Conservation (phyloP, 2,329 filamentous ascomycete genomes). For the Neocatenulostroma microsporum region DNA sequence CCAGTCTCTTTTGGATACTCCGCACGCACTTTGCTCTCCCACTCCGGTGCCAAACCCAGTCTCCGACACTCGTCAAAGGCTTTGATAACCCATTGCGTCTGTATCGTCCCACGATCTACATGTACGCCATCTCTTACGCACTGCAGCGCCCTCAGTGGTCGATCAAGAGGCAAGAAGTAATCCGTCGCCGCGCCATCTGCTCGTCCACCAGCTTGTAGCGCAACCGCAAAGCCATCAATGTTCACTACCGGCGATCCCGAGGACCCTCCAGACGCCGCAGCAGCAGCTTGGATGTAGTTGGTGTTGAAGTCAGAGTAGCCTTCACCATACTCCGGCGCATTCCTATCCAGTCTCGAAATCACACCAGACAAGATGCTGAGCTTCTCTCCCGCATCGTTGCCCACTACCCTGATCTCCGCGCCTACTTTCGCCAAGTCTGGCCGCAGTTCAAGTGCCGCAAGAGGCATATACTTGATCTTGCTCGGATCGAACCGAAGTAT, state of each 20-base stretch:
- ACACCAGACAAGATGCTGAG: constrained; percentile 96
- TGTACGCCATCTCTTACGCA: constrained; percentile 70
- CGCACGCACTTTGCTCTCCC: constrained; percentile 77
- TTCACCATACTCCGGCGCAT: constrained; percentile 95
- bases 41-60: constrained; percentile 72
- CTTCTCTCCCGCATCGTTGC: constrained; percentile 98
- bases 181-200: constrained; percentile 94
- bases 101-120: constrained; percentile 86
- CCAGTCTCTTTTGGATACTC: constrained; percentile 88
- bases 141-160: constrained; percentile 76
- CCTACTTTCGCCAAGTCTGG: constrained; percentile 84
- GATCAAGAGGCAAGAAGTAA: constrained; percentile 91
- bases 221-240: constrained; percentile 84
- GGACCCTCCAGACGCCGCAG: constrained; percentile 90
- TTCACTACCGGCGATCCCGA: constrained; percentile 98
- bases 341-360: constrained; percentile 89
- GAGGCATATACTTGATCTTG: constrained; percentile 93
- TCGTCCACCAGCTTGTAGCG: constrained; percentile 86
- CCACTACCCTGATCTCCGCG: constrained; percentile 90
- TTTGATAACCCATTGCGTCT: constrained; percentile 94
- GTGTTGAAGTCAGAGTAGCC: constrained; percentile 97
- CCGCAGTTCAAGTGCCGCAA: constrained; percentile 69
- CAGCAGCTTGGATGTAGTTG: constrained; percentile 96
- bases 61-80: constrained; percentile 95
- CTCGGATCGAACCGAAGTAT: constrained; percentile 94